These are phyloP conservation scores for Anisogramma anomala DNA, from an alignment of 2,329 filamentous ascomycete genomes.

Conservation along the genomic window DNA sequence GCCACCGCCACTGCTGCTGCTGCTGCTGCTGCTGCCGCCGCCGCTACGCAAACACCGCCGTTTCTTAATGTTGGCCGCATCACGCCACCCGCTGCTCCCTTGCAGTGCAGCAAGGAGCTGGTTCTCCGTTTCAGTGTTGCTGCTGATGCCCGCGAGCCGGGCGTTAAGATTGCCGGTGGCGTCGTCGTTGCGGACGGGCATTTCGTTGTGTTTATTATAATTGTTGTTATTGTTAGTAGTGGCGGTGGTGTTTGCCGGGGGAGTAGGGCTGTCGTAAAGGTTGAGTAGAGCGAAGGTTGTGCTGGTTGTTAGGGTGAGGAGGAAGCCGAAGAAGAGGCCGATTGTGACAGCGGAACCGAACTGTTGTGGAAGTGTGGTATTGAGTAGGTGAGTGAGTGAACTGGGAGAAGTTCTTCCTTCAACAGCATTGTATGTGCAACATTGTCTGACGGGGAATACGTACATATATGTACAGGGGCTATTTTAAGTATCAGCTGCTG, in stretches of 20 bases:
- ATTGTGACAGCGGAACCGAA: conserved; percentile 56
- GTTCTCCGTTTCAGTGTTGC: conserved; percentile 9
- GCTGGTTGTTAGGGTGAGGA: conserved; percentile 45
- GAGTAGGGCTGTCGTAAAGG: conserved; percentile 23
- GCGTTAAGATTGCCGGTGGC: conserved; percentile 4
- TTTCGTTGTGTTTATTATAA: too few relatives aligned
- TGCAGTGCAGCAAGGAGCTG: background rate
- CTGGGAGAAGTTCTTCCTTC: background rate
- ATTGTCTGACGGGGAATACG: background rate
- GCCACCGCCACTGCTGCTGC: too few relatives aligned
- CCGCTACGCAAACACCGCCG: conserved; percentile 23
- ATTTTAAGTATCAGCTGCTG: background rate
- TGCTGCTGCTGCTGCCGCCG: too few relatives aligned
- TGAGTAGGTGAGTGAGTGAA: conserved; percentile 37
- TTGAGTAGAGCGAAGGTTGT: conserved; percentile 41
- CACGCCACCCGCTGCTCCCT: conserved; percentile 16
- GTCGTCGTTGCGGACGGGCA: background rate
- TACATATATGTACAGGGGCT: conserved; percentile 16
- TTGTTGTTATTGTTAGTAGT: too few relatives aligned
- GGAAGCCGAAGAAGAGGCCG: conserved; percentile 51
- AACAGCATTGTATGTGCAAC: too few relatives aligned
- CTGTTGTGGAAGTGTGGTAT: conserved; percentile 22
- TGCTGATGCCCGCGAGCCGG: conserved; percentile 8
- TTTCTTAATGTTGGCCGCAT: conserved; percentile 21
- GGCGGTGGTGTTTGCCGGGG: background rate